Evolutionary conservation across 306 rosid genomes (phyloP).

Genomic region (Cicer cuneatum): DNA sequence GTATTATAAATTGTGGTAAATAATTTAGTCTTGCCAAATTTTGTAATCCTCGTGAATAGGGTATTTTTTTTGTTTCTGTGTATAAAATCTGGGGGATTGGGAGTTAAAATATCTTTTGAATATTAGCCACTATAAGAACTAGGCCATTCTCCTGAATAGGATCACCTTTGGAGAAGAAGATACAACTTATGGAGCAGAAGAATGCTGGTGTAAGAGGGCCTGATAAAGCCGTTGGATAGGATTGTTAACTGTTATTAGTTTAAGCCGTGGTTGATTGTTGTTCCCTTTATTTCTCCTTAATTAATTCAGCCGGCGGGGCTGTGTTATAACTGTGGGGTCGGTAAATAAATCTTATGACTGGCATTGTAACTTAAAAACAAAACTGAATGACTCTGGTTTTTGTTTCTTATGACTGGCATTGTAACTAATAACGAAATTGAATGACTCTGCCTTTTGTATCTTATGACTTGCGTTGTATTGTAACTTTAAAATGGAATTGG

Average conservation of each 20-base stretch:
- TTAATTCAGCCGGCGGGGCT: neutral
- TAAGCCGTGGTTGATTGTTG: neutral
- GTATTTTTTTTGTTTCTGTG: neutral
- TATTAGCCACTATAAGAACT: neutral
- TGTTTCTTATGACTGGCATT: neutral
- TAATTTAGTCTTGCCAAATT: neutral
- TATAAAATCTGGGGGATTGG: neutral
- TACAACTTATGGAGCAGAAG: neutral
- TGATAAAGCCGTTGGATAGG: constrained; percentile 16
- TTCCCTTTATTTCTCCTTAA: neutral
- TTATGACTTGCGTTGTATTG: neutral
- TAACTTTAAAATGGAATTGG: neutral
- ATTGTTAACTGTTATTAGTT: constrained; percentile 14
- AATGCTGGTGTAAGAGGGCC: neutral
- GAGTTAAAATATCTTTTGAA: neutral
- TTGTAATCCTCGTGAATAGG: neutral
- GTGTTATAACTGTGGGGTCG: neutral
- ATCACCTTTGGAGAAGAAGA: constrained; percentile 3
- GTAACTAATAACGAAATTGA: neutral
- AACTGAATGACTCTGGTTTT: constrained; percentile 3
- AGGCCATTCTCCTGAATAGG: neutral
- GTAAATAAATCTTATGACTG: neutral
- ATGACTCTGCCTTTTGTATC: neutral
- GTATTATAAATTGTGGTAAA: too few species aligned
- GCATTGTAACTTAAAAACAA: neutral